Percentiles rank a stretch among this genome's conserved stretches.
These are phyloP conservation scores for Chlorella variabilis DNA, from an alignment of 163 green algal genomes.

Conservation along the genomic window DNA sequence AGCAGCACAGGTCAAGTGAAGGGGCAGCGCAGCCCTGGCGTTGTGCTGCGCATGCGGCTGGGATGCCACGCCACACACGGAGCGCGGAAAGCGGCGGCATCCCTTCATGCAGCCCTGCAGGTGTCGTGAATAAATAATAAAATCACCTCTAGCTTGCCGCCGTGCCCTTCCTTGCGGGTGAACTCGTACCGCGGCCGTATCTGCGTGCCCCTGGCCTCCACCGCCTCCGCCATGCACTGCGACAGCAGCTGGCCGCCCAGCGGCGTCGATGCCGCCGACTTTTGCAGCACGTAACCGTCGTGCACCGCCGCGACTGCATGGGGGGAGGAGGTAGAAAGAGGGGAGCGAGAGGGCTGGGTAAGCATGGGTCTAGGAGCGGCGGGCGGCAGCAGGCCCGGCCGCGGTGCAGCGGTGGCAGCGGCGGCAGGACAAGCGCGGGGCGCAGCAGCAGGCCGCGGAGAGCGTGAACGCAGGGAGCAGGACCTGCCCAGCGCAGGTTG, in stretches of 20 bases:
- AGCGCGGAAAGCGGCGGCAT: neutral
- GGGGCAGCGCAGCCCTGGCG: too few species aligned
- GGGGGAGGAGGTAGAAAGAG: too few species aligned
- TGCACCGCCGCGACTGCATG: slow-evolving; percentile 90
- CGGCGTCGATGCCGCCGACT: slow-evolving; percentile 73
- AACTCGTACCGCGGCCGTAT: slow-evolving; percentile 87
- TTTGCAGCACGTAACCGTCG: slow-evolving; percentile 92
- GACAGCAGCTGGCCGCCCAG: slow-evolving; percentile 81
- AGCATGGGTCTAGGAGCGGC: neutral
- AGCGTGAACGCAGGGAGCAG: too few species aligned
- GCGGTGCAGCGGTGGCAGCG: too few species aligned
- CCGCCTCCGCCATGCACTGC: slow-evolving; percentile 61
- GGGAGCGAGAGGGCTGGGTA: too few species aligned
- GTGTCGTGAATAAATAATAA: too few species aligned
- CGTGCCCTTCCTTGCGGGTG: slow-evolving; percentile 65
- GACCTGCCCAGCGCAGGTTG: too few species aligned
- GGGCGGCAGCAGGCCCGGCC: neutral
- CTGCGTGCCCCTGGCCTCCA: slow-evolving; percentile 64
- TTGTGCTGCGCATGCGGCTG: too few species aligned
- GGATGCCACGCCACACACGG: neutral
- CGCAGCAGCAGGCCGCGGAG: too few species aligned
- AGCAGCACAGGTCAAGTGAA: neutral
- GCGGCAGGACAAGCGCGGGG: too few species aligned
- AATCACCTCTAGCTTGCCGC: slow-evolving; percentile 64
- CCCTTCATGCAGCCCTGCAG: neutral